Percentiles rank a stretch among this genome's conserved stretches.
Evolutionary conservation across 1,284 basidiomycete genomes (phyloP).

Genomic region (Melampsora medusae): DNA sequence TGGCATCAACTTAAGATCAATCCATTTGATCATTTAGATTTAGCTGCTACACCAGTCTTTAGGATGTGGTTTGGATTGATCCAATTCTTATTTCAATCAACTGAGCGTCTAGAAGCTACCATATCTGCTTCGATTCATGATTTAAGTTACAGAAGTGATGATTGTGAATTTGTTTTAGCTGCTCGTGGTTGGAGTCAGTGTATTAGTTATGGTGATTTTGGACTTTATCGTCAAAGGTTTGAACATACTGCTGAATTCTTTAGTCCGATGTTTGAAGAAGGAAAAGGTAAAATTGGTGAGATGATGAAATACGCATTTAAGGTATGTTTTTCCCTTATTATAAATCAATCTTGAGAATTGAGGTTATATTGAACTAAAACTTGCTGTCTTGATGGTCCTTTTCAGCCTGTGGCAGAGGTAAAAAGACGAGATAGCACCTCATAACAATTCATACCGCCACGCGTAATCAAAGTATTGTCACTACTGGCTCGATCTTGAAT

Average conservation of each 20-base stretch:
- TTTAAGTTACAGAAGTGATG: conserved; percentile 78
- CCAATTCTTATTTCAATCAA: conserved; percentile 81
- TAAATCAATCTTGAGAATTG: background rate
- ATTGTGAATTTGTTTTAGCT: conserved; percentile 90
- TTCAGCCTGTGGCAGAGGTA: background rate
- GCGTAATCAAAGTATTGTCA: no score
- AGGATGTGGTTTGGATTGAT: conserved; percentile 95
- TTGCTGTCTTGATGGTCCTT: background rate
- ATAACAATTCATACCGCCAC: no score
- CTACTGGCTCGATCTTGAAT: no score
- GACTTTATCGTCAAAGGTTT: conserved; percentile 79
- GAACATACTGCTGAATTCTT: conserved; percentile 63
- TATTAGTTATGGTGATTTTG: conserved; percentile 87
- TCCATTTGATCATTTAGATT: conserved; percentile 84
- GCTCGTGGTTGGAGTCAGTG: conserved; percentile 96
- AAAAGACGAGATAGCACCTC: background rate
- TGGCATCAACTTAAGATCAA: conserved; percentile 85
- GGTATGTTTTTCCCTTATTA: background rate
- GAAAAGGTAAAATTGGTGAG: conserved; percentile 52
- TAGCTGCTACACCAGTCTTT: conserved; percentile 95
- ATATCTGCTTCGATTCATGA: conserved; percentile 75
- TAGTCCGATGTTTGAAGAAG: conserved; percentile 53
- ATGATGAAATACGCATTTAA: conserved; percentile 52
- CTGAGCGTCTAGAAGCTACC: conserved; percentile 65
- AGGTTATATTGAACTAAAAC: background rate